A percentile compares a stretch with the other conserved stretches of the same genome.
These are phyloP conservation scores for Allodekkera sacchari DNA, from an alignment of 805 yeast genomes.

Conservation along the genomic window DNA sequence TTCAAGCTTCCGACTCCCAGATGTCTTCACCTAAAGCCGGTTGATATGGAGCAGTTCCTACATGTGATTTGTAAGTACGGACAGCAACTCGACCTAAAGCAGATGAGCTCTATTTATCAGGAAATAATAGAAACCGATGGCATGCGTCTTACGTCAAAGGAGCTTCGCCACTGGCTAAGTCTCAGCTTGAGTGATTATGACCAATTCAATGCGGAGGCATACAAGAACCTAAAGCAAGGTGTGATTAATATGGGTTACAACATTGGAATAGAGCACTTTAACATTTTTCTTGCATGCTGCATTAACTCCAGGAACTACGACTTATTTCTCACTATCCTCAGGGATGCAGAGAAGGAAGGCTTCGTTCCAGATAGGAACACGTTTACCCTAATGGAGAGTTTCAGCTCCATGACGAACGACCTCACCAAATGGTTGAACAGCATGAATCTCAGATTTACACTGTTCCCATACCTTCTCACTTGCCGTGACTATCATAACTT, in stretches of 20 bases:
- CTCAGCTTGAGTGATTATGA: constrained; percentile 5
- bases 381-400: constrained; percentile 10
- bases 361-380: constrained; percentile 13
- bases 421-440: constrained; percentile 11
- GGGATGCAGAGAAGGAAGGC: neutral
- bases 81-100: constrained; percentile 6
- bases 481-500: constrained; percentile 9
- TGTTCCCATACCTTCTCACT: constrained; percentile 9
- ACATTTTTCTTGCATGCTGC: constrained; percentile 1
- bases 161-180: constrained; percentile 11
- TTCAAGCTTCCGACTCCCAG: constrained; percentile 14
- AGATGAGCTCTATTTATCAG: constrained; percentile 10
- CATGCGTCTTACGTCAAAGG: constrained; percentile 14
- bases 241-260: constrained; percentile 9
- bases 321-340: neutral
- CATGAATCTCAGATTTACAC: constrained; percentile 13
- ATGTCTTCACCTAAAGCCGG: constrained; percentile 10
- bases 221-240: constrained; percentile 6
- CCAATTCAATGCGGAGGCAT: constrained; percentile 8
- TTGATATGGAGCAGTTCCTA: constrained; percentile 15
- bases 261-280: constrained; percentile 3
- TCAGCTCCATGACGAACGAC: constrained; percentile 9
- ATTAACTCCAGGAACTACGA: neutral
- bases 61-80: constrained; percentile 7
- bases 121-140: constrained; percentile 12